These are phyloP conservation scores for Exophiala sp. DNA, from an alignment of 2,329 filamentous ascomycete species.

Conservation along the genomic window DNA sequence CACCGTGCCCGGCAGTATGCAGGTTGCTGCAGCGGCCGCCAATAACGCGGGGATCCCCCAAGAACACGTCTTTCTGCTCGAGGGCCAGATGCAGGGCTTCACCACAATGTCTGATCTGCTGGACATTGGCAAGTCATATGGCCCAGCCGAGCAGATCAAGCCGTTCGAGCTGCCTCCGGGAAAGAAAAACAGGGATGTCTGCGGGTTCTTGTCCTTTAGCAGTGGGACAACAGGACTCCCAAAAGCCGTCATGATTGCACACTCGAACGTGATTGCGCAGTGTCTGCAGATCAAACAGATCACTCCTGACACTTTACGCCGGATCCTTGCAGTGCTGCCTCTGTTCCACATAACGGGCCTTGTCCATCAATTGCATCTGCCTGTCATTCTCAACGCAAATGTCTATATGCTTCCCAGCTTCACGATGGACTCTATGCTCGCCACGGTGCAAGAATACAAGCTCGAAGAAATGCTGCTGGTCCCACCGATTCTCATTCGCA, in stretches of 20 bases:
- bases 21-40: constrained; percentile 51
- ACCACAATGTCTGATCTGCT: constrained; percentile 38
- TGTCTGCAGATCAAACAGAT: constrained; percentile 55
- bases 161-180: constrained; percentile 48
- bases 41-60: constrained; percentile 49
- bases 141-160: constrained; percentile 40
- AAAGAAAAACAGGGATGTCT: constrained; percentile 54
- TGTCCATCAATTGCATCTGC: constrained; percentile 58
- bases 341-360: constrained; percentile 61
- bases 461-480: constrained; percentile 54
- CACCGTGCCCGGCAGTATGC: constrained; percentile 35
- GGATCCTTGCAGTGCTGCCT: constrained; percentile 54
- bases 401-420: constrained; percentile 61
- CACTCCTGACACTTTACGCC: constrained; percentile 45
- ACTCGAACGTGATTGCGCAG: constrained; percentile 54
- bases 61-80: constrained; percentile 52
- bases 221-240: constrained; percentile 32
- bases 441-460: constrained; percentile 48
- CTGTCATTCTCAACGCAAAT: constrained; percentile 58
- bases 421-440: constrained; percentile 55
- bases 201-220: constrained; percentile 41
- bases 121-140: constrained; percentile 34
- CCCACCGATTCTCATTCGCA: constrained; percentile 55
- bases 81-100: constrained; percentile 49
- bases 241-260: constrained; percentile 37